These are phyloP conservation scores for Akanthomyces uredinophilus DNA, from an alignment of 2,329 filamentous ascomycete genomes.

Conservation along the genomic window DNA sequence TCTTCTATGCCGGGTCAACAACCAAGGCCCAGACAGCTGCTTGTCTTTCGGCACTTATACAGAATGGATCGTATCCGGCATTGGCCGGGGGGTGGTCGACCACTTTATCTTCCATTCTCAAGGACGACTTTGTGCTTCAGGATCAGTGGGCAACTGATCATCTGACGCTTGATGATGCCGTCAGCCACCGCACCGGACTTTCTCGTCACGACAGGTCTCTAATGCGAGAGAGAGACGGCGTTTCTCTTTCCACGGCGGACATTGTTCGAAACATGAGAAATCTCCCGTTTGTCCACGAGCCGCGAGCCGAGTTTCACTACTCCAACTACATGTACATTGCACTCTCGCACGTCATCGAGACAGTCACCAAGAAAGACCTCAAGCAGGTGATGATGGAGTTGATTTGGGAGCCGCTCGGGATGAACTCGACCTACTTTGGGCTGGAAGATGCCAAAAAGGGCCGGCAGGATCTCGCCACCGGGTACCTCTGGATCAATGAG, in stretches of 20 bases:
- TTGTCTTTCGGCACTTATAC: too few species aligned
- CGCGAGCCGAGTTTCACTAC: conserved; percentile 38
- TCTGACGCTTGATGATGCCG: neutral
- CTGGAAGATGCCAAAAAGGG: conserved; percentile 15
- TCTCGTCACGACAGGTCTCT: neutral
- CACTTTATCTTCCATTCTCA: neutral
- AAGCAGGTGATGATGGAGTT: conserved; percentile 30
- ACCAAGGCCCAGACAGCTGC: too few species aligned
- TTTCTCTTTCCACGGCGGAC: neutral
- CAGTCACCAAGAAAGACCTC: conserved; percentile 27
- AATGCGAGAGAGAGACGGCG: neutral
- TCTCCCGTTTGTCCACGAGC: conserved; percentile 35
- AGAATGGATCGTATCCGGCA: too few species aligned
- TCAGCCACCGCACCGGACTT: neutral
- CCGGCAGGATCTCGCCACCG: conserved; percentile 28
- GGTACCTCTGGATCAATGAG: conserved; percentile 30
- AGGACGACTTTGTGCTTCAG: conserved; percentile 6
- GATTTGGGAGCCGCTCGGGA: conserved; percentile 35
- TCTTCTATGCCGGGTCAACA: too few species aligned
- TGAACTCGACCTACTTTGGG: conserved; percentile 33
- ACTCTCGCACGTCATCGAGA: conserved; percentile 36
- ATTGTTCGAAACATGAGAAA: conserved; percentile 35
- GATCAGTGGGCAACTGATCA: neutral
- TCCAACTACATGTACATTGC: conserved; percentile 42
- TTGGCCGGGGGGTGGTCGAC: too few species aligned